These are phyloP conservation scores for Petunia hybrid DNA, from an alignment of 305 asterid genomes.

Conservation along the genomic window DNA sequence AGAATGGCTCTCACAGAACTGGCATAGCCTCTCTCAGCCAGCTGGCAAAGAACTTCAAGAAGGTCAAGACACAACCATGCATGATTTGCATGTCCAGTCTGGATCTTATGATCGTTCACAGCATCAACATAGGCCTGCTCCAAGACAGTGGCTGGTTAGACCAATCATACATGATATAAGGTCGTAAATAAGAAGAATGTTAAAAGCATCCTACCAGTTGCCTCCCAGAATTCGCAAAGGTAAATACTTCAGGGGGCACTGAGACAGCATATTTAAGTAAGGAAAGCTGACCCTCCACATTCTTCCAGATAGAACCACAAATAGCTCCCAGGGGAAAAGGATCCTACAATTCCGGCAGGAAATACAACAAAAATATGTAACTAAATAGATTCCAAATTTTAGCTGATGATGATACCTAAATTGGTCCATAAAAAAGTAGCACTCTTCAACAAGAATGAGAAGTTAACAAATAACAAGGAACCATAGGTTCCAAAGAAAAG, in stretches of 20 bases:
- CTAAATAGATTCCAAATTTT: neutral
- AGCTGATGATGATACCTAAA: neutral
- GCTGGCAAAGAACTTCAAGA: conserved; percentile 82
- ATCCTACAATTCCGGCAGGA: conserved; percentile 58
- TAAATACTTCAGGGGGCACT: conserved; percentile 81
- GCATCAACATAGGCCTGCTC: conserved; percentile 72
- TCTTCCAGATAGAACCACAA: conserved; percentile 94
- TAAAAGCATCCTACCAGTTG: conserved; percentile 68
- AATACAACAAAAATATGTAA: neutral
- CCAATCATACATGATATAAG: conserved; percentile 27
- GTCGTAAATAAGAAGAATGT: conserved; percentile 28
- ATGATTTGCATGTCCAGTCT: conserved; percentile 61
- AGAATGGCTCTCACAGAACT: conserved; percentile 77
- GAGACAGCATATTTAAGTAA: conserved; percentile 85
- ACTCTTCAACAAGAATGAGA: conserved; percentile 13
- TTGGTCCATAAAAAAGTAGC: conserved; percentile 7
- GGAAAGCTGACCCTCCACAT: conserved; percentile 95
- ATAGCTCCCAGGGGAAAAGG: conserved; percentile 91
- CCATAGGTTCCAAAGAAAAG: neutral
- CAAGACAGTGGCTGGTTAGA: conserved; percentile 31
- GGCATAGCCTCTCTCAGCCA: conserved; percentile 96
- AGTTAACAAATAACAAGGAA: neutral
- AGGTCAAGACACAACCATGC: conserved; percentile 91
- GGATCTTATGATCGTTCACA: conserved; percentile 61
- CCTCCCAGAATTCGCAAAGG: conserved; percentile 78